These are phyloP conservation scores for Polymyxa betae DNA, from an alignment of 208 protist species.

Conservation along the genomic window DNA sequence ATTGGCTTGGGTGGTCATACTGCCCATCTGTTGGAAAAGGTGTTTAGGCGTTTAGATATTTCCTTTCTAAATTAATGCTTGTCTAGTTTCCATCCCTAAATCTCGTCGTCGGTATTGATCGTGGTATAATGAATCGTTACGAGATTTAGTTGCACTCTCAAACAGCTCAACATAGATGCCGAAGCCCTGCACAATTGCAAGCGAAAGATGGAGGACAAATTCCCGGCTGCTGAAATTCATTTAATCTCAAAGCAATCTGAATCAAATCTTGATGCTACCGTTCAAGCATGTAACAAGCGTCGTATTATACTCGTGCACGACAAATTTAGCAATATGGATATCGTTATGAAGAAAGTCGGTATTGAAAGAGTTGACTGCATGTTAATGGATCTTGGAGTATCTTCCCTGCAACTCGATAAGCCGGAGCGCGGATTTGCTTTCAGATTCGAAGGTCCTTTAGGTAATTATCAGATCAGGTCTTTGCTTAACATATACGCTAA, in stretches of 20 bases:
- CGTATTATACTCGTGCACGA: background rate
- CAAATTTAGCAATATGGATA: background rate
- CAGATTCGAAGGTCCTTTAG: background rate
- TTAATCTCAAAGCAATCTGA: background rate
- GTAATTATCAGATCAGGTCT: background rate
- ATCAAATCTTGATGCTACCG: background rate
- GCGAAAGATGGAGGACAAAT: background rate
- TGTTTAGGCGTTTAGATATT: background rate
- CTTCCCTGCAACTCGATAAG: background rate
- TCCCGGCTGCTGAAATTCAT: constrained; percentile 11
- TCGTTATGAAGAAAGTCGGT: background rate
- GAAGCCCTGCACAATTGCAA: background rate
- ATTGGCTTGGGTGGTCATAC: constrained; percentile 32
- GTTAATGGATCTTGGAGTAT: background rate
- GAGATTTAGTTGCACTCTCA: background rate
- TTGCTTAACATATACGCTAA: background rate
- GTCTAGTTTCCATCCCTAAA: background rate
- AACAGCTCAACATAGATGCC: background rate
- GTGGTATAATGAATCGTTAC: background rate
- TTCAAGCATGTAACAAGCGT: background rate
- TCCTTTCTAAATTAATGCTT: background rate
- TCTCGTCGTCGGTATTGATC: background rate
- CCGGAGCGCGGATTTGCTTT: constrained; percentile 16
- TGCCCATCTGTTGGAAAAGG: background rate
- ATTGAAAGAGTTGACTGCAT: constrained; percentile 14